Conservation (phyloP, 768 basidiomycete genomes). For the Dendrothele bispora region DNA sequence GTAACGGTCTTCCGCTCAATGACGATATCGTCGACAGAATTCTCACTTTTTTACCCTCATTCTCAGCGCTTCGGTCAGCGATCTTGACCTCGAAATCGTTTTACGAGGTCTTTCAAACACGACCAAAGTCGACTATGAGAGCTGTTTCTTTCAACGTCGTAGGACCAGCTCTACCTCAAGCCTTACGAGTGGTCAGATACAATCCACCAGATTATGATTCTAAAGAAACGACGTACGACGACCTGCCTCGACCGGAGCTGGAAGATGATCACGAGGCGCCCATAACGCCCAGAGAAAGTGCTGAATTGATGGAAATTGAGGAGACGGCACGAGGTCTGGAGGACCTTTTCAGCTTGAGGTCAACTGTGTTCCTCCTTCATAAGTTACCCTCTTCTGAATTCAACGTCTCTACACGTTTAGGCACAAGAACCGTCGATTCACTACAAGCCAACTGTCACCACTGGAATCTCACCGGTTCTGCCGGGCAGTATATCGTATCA, state of each 20-base stretch:
- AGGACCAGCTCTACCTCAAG: conserved; percentile 23
- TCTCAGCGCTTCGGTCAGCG: conserved; percentile 14
- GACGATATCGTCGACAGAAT: conserved; percentile 25
- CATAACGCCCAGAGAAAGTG: too few species aligned
- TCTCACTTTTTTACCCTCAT: conserved; percentile 19
- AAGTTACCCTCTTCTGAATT: too few species aligned
- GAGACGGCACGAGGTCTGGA: too few species aligned
- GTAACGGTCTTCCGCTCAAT: conserved; percentile 15
- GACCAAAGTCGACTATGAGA: conserved; percentile 21
- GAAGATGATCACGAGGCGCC: too few species aligned
- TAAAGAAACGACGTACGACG: not conserved
- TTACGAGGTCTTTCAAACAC: conserved; percentile 18
- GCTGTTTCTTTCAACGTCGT: conserved; percentile 24
- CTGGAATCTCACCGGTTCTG: conserved; percentile 26
- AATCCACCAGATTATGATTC: not conserved
- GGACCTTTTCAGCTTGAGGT: too few species aligned
- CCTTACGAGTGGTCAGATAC: conserved; percentile 16
- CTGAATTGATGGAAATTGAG: too few species aligned
- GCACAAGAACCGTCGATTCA: conserved; percentile 34
- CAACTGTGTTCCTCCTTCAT: too few species aligned
- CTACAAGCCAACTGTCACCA: conserved; percentile 25
- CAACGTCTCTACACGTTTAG: conserved; percentile 20
- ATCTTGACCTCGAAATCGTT: conserved; percentile 20
- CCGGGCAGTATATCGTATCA: conserved; percentile 9
- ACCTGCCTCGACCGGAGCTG: too few species aligned